Conservation (phyloP, 192 early-diverging fungal genomes). For the Coemansia sp. region DNA sequence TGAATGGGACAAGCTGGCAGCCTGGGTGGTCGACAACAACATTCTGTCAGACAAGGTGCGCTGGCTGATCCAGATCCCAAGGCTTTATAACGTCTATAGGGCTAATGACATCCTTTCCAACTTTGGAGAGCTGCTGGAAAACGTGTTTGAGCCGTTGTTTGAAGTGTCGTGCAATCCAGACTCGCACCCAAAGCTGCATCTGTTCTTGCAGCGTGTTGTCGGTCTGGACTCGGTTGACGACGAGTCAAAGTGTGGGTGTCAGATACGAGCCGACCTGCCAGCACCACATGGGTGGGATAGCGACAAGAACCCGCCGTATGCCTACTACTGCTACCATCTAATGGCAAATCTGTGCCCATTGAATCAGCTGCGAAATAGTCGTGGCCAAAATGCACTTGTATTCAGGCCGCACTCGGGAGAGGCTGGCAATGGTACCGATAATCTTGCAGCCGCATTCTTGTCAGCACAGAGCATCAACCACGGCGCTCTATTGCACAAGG, state of each 20-base stretch:
- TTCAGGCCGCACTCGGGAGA: constrained; percentile 92
- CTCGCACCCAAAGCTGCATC: constrained; percentile 83
- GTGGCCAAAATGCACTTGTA: constrained; percentile 92
- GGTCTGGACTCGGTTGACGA: constrained; percentile 95
- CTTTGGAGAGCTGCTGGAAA: constrained; percentile 77
- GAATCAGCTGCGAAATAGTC: constrained; percentile 71
- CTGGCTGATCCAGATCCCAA: constrained; percentile 92
- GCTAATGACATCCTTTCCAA: constrained; percentile 59
- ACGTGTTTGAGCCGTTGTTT: constrained; percentile 87
- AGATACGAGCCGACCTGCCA: constrained; percentile 79
- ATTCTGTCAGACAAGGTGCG: constrained; percentile 87
- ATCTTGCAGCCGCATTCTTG: constrained; percentile 85
- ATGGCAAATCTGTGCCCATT: constrained; percentile 82
- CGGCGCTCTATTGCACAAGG: constrained; percentile 89
- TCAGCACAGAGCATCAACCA: constrained; percentile 85
- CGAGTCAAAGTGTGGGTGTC: constrained; percentile 83
- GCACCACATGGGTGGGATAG: constrained; percentile 61
- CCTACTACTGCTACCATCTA: constrained; percentile 90
- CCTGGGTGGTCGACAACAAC: constrained; percentile 89
- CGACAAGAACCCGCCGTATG: constrained; percentile 84
- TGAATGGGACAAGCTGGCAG: constrained; percentile 95
- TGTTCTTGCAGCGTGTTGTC: constrained; percentile 93
- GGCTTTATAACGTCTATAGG: constrained; percentile 89
- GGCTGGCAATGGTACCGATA: constrained; percentile 87
- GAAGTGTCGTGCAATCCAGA: constrained; percentile 84